phyloP scores from a whole-genome alignment of 2,329 filamentous ascomycete species.

The Fusarium avenaceum region DNA sequence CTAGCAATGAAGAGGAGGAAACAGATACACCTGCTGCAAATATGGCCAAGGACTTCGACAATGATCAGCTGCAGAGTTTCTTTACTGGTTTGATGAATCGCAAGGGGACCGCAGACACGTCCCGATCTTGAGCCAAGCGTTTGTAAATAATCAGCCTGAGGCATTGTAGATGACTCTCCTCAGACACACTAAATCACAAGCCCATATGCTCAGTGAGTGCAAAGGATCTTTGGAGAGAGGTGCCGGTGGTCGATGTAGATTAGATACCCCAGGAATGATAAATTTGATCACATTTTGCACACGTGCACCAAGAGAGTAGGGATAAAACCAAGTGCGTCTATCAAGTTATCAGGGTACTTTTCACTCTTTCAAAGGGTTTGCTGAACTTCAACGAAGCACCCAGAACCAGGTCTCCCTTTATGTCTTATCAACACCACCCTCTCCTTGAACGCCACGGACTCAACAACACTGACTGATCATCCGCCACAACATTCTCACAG shows the following conservation, averaged over 20 bases:
- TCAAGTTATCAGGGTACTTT: not conserved
- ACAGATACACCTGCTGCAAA: conserved; percentile 56
- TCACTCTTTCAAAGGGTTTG: not conserved
- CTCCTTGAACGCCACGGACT: conserved; percentile 22
- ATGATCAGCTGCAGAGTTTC: conserved; percentile 70
- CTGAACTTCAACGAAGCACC: not conserved
- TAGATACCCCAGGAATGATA: conserved; percentile 59
- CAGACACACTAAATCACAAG: conserved; percentile 16
- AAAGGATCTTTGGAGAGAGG: conserved; percentile 34
- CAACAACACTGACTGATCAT: not conserved
- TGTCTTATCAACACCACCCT: not conserved
- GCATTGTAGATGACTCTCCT: conserved; percentile 7
- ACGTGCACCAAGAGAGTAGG: not conserved
- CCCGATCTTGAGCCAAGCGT: conserved; percentile 27
- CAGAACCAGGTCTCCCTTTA: not conserved
- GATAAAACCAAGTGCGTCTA: not conserved
- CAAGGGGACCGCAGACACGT: conserved; percentile 51
- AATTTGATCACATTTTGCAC: conserved; percentile 35
- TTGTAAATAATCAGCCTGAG: conserved; percentile 3
- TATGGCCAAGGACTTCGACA: conserved; percentile 63
- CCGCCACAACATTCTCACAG: not conserved
- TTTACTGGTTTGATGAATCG: conserved; percentile 72
- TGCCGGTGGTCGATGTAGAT: conserved; percentile 52
- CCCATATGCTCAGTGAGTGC: conserved; percentile 16
- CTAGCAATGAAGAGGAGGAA: conserved; percentile 59